phyloP scores from a whole-genome alignment of 75 land plant species.

The Selaginella moellendorffii region DNA sequence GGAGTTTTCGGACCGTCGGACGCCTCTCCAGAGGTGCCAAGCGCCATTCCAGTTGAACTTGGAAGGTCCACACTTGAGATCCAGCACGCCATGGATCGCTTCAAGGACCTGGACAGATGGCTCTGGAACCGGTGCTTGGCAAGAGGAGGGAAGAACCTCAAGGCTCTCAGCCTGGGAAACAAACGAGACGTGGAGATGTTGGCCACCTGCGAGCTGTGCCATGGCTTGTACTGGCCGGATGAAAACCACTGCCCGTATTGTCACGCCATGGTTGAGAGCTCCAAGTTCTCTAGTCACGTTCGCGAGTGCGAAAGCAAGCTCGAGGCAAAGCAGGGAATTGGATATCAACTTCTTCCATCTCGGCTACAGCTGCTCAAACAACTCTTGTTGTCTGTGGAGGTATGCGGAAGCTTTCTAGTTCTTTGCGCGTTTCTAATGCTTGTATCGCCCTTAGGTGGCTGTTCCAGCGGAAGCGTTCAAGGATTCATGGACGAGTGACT shows the following conservation, averaged over 20 bases:
- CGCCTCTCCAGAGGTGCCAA: constrained; percentile 27
- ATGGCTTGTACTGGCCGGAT: constrained; percentile 31
- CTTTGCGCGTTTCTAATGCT: too few species aligned
- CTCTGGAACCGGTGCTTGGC: constrained; percentile 49
- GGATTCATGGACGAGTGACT: constrained; percentile 45
- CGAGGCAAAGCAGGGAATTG: constrained; percentile 20
- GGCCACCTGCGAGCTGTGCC: constrained; percentile 43
- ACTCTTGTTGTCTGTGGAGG: constrained; percentile 55
- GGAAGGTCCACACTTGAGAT: constrained; percentile 44
- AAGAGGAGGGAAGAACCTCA: constrained; percentile 17
- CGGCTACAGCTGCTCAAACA: constrained; percentile 49
- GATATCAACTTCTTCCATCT: constrained; percentile 31
- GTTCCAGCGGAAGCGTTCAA: constrained; percentile 73
- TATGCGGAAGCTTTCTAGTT: too few species aligned
- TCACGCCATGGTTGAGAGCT: constrained; percentile 35
- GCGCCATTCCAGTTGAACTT: constrained; percentile 56
- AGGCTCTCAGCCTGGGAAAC: constrained; percentile 37
- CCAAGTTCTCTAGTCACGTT: constrained; percentile 31
- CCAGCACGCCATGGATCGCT: constrained; percentile 36
- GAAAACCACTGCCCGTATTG: constrained; percentile 61
- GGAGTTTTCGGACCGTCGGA: constrained; percentile 17
- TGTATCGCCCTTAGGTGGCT: too few species aligned
- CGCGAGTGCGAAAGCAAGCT: constrained; percentile 34
- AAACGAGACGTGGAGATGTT: constrained; percentile 46
- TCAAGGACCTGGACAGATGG: constrained; percentile 60